phyloP scores from a whole-genome alignment of 108 stramenopile genomes.

The Pseudonitzschia multistriata region DNA sequence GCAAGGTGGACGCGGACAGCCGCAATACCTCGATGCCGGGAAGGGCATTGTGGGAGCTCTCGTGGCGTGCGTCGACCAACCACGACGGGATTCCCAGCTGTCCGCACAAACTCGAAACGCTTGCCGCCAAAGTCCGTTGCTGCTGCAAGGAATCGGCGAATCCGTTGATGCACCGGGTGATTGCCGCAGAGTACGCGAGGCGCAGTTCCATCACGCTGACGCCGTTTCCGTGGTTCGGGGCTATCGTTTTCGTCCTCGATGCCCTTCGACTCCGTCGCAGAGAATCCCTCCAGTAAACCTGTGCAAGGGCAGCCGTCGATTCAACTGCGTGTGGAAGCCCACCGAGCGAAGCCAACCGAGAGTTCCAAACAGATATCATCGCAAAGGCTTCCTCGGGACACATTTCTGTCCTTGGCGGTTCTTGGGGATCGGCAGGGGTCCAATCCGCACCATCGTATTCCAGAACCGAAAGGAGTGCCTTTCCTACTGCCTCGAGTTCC shows the following conservation, averaged over 20 bases:
- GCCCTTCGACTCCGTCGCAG: background rate
- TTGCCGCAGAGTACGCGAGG: slow-evolving; percentile 64
- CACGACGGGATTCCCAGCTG: slow-evolving; percentile 74
- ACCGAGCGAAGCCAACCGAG: slow-evolving; percentile 34
- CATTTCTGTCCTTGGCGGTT: slow-evolving; percentile 6
- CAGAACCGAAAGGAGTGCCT: slow-evolving; percentile 32
- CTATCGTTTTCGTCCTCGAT: background rate
- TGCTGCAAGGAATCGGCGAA: slow-evolving; percentile 72
- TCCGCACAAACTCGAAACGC: slow-evolving; percentile 60
- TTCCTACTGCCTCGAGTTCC: slow-evolving; percentile 40
- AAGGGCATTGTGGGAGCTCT: slow-evolving; percentile 74
- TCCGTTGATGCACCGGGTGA: slow-evolving; percentile 82
- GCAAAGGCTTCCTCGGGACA: slow-evolving; percentile 44
- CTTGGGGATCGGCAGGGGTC: no score
- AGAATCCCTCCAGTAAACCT: slow-evolving; percentile 56
- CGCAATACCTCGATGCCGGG: slow-evolving; percentile 65
- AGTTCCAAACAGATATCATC: slow-evolving; percentile 72
- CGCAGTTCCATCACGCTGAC: slow-evolving; percentile 45
- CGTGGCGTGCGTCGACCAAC: slow-evolving; percentile 84
- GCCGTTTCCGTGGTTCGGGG: no score
- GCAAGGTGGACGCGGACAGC: slow-evolving; percentile 56
- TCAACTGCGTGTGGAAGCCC: slow-evolving; percentile 73
- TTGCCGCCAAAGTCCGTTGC: slow-evolving; percentile 46
- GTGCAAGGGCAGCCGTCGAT: slow-evolving; percentile 60
- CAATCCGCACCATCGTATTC: no score